These are phyloP conservation scores for Yamadazyma sp. DNA, from an alignment of 1,139 yeast genomes.

Conservation along the genomic window DNA sequence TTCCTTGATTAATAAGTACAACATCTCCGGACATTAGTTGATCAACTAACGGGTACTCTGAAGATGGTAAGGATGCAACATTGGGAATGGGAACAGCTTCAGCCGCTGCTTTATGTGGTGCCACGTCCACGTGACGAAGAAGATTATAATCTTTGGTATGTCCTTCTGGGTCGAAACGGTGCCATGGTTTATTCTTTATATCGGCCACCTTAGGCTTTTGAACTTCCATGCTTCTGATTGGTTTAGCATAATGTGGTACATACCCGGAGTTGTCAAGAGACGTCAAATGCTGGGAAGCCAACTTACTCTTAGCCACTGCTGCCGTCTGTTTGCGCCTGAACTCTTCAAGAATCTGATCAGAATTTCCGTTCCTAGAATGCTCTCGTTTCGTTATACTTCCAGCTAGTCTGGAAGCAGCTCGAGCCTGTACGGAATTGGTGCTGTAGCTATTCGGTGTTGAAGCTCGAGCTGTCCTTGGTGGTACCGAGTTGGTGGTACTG, in stretches of 20 bases:
- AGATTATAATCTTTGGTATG: background rate
- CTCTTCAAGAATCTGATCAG: background rate
- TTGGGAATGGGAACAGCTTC: background rate
- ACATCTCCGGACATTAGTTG: constrained; percentile 8
- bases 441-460: background rate
- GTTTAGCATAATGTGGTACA: constrained; percentile 4
- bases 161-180: background rate
- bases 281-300: background rate
- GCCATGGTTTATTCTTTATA: background rate
- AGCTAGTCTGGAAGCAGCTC: constrained; percentile 7
- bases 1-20: constrained; percentile 27
- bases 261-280: background rate
- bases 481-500: too few relatives aligned
- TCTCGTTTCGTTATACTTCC: constrained; percentile 2
- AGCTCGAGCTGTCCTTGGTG: too few relatives aligned
- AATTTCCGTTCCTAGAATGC: background rate
- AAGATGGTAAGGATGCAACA: constrained; percentile 3
- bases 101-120: background rate
- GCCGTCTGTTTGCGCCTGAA: background rate
- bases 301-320: background rate
- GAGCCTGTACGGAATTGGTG: constrained; percentile 3
- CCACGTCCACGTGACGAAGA: background rate
- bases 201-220: background rate
- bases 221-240: background rate
- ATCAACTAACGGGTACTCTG: constrained; percentile 9